A percentile compares a stretch with the other conserved stretches of the same genome.
Evolutionary conservation across 306 rosid species (phyloP).

Genomic region (Trifolium subterraneum): DNA sequence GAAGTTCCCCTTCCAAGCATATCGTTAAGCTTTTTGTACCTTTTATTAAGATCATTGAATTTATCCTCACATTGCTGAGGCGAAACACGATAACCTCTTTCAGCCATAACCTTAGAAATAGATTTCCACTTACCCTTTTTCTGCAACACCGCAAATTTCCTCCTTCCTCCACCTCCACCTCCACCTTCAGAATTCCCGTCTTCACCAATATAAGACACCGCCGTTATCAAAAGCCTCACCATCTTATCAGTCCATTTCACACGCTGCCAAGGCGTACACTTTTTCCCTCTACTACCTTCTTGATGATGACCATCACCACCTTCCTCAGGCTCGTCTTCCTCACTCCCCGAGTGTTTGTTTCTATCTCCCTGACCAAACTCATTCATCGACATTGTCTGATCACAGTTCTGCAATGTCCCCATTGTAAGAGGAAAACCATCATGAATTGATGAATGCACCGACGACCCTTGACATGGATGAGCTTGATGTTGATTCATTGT

Average conservation of each 20-base stretch:
- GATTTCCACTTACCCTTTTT: constrained; percentile 96
- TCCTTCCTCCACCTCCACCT: constrained; percentile 69
- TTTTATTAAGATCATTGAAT: constrained; percentile 88
- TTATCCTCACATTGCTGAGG: constrained; percentile 99
- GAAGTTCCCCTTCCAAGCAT: constrained; percentile 93
- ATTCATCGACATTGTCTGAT: constrained; percentile 55
- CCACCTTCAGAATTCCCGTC: constrained; percentile 61
- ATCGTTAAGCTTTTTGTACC: constrained; percentile 87
- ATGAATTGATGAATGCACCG: constrained; percentile 55
- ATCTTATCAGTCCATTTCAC: constrained; percentile 94
- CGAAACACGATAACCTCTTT: constrained; percentile 84
- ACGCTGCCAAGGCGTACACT: constrained; percentile 79
- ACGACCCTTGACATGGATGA: constrained; percentile 62
- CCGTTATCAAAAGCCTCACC: constrained; percentile 91
- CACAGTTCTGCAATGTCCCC: constrained; percentile 65
- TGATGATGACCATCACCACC: constrained; percentile 64
- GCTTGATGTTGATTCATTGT: constrained; percentile 58
- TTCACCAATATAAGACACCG: constrained; percentile 83
- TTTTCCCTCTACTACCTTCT: constrained; percentile 66
- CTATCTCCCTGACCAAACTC: constrained; percentile 76
- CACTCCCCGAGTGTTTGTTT: constrained; percentile 72
- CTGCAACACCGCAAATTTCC: constrained; percentile 66
- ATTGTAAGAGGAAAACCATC: constrained; percentile 72
- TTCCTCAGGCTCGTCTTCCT: constrained; percentile 81
- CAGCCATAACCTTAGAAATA: constrained; percentile 89